Conservation (phyloP, 2,329 filamentous ascomycete genomes). For the Cercospora sesami region DNA sequence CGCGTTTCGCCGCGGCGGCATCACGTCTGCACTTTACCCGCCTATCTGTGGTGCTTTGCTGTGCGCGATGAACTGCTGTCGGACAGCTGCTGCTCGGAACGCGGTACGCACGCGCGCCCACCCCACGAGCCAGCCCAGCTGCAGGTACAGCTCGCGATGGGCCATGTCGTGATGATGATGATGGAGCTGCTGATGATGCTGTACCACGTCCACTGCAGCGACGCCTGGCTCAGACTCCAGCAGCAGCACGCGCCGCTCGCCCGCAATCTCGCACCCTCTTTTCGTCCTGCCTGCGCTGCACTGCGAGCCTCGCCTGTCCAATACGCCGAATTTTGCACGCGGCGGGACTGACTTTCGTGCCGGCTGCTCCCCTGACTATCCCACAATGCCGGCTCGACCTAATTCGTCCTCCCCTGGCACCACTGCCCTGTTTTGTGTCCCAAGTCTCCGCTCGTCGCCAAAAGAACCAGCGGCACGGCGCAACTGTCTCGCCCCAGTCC, state of each 20-base stretch:
- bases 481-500: neutral
- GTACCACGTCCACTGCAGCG: neutral
- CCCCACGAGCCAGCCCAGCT: neutral
- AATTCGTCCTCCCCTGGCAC: neutral
- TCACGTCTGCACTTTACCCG: neutral
- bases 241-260: neutral
- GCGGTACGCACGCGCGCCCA: neutral
- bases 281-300: neutral
- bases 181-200: neutral
- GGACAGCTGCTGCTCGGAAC: neutral
- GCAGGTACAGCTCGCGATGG: neutral
- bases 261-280: neutral
- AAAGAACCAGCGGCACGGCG: conserved; percentile 6
- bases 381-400: neutral
- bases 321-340: neutral
- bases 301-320: neutral
- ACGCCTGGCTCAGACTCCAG: neutral
- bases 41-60: neutral
- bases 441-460: neutral
- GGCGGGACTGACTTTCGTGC: neutral
- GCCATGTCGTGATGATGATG: neutral
- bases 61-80: neutral
- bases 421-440: neutral
- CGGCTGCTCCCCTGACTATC: conserved; percentile 5
- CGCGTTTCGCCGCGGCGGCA: neutral